These are phyloP conservation scores for Starmera pachycereana DNA, from an alignment of 805 yeast genomes.

Conservation along the genomic window DNA sequence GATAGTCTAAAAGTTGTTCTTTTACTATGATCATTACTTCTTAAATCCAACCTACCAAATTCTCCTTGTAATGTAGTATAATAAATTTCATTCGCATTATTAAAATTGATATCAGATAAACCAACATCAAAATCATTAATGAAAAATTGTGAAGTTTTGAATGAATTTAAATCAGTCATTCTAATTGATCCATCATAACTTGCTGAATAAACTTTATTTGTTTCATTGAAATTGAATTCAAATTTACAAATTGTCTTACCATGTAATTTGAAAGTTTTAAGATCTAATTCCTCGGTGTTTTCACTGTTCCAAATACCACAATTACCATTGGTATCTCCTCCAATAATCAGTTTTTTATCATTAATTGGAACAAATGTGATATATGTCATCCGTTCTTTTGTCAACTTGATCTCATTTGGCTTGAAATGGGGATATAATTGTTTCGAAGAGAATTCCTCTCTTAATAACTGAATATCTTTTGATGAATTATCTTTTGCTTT, in stretches of 20 bases:
- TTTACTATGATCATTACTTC: conserved; percentile 33
- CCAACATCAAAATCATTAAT: conserved; percentile 52
- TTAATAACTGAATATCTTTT: conserved; percentile 32
- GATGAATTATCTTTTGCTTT: conserved; percentile 25
- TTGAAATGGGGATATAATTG: conserved; percentile 44
- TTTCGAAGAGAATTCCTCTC: conserved; percentile 45
- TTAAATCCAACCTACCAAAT: conserved; percentile 61
- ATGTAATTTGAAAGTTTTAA: conserved; percentile 63
- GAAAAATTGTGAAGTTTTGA: conserved; percentile 50
- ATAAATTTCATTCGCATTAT: conserved; percentile 48
- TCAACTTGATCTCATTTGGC: conserved; percentile 62
- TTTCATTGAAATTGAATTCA: conserved; percentile 37
- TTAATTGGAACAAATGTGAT: conserved; percentile 68
- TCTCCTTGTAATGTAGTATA: conserved; percentile 76
- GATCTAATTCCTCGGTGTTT: conserved; percentile 32
- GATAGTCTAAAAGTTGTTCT: conserved; percentile 40
- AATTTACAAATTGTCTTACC: conserved; percentile 63
- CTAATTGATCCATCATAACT: conserved; percentile 89
- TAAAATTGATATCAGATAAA: conserved; percentile 61
- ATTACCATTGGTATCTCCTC: conserved; percentile 85
- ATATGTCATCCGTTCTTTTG: conserved; percentile 60
- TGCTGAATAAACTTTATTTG: conserved; percentile 50
- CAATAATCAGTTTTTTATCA: conserved; percentile 54
- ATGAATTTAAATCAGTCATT: conserved; percentile 51
- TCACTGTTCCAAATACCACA: conserved; percentile 81